phyloP scores from a whole-genome alignment of 805 yeast genomes.

The Middelhovenomyces tepae region DNA sequence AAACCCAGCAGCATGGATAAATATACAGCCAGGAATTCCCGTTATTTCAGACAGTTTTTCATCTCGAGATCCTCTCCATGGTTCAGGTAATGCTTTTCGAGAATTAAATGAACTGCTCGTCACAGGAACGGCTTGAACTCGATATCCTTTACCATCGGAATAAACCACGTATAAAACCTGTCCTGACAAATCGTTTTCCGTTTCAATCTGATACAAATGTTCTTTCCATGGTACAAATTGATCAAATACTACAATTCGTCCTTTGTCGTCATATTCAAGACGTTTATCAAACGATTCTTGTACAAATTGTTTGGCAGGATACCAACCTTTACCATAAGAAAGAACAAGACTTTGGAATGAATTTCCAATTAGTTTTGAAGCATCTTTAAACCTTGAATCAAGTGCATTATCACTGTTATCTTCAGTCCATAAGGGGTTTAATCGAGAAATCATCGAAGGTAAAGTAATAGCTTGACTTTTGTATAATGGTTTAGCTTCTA shows the following conservation, averaged over 20 bases:
- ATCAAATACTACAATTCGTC: slow-evolving; percentile 66
- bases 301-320: slow-evolving; percentile 80
- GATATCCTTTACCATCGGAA: slow-evolving; percentile 66
- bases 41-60: slow-evolving; percentile 61
- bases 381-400: slow-evolving; percentile 58
- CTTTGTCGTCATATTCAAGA: slow-evolving; percentile 51
- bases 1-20: slow-evolving; percentile 91
- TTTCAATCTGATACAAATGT: slow-evolving; percentile 70
- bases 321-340: slow-evolving; percentile 76
- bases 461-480: slow-evolving; percentile 65
- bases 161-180: slow-evolving; percentile 69
- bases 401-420: slow-evolving; percentile 48
- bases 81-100: slow-evolving; percentile 80
- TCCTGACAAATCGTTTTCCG: slow-evolving; percentile 35
- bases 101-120: slow-evolving; percentile 69
- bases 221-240: slow-evolving; percentile 93
- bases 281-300: slow-evolving; percentile 59
- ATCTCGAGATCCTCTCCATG: slow-evolving; percentile 94
- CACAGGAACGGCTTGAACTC: slow-evolving; percentile 90
- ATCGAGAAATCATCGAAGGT: slow-evolving; percentile 65
- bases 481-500: slow-evolving; percentile 50
- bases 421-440: slow-evolving; percentile 82
- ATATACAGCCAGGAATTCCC: slow-evolving; percentile 83
- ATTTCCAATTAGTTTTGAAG: slow-evolving; percentile 75
- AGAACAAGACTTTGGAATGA: slow-evolving; percentile 61